Conservation (phyloP, 2,329 filamentous ascomycete species). For the Thielaviopsis populi region DNA sequence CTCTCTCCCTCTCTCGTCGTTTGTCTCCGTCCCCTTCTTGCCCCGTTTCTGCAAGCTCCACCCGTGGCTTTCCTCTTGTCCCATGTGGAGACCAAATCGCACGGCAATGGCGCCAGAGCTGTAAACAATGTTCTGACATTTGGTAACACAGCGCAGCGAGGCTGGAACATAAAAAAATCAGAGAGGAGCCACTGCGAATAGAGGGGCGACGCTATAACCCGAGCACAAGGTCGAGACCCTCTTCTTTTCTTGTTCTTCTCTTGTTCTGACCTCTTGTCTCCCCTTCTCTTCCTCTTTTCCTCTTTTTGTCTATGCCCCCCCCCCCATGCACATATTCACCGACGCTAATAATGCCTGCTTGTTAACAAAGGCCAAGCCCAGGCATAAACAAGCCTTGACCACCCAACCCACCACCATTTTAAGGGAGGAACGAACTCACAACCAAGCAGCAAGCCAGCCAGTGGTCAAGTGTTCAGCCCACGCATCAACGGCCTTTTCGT, state of each 20-base stretch:
- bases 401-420: background rate
- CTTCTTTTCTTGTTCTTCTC: background rate
- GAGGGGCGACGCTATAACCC: background rate
- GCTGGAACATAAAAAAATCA: background rate
- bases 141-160: background rate
- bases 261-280: background rate
- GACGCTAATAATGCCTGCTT: background rate
- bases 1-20: too few species aligned
- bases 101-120: background rate
- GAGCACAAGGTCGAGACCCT: background rate
- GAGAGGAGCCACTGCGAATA: background rate
- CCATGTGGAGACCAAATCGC: background rate
- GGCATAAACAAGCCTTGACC: background rate
- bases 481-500: background rate
- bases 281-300: background rate
- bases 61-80: too few species aligned
- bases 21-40: too few species aligned
- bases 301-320: background rate
- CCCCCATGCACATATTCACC: background rate
- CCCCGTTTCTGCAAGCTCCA: too few species aligned
- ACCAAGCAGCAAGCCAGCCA: background rate
- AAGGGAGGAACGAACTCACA: background rate
- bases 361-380: background rate
- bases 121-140: slow-evolving; percentile 2
- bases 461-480: background rate